Base-by-base conservation (phyloP, 441 rosid genomes). In the Melastoma candidum region DNA sequence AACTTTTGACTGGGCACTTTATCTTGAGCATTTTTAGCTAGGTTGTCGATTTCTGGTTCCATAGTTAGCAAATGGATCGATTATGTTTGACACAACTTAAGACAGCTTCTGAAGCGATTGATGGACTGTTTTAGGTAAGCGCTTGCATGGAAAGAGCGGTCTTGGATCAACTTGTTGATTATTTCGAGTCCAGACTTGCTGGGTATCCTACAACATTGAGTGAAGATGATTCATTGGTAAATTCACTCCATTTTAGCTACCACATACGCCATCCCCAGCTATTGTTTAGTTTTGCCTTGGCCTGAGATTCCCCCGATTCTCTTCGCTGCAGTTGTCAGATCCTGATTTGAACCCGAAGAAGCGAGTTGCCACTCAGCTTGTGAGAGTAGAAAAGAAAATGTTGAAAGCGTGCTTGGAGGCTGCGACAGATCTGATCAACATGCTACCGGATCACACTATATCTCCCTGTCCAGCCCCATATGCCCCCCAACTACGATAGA, bases 91-190 rank as follows among this genome's bases (percentile, higher is more conserved):
- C 44, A 25, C 3, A 3, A 26, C 24, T 9, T 24, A 10, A 65
- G 52, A 8, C 8, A 36, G 7, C 48, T 46, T 60, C 45, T 65
- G 51, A 44, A 56, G 58, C 48, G 55, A 54, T 58, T 55, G 67
- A 25, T 44, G 67, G 53, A 60, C 43, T 66, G 53, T 61, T 44
- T 51, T 64, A 90, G 96, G 84, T 85, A 71, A 90, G 98, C 60
- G 79, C 98, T 32, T 90, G 96, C 70, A 81, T 77, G 88, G 98
- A 92, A 69, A 78, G 82, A 66, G 96, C 96, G 46, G 95, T 82
- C 55, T 66, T 92, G 54, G 90, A 82, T 60, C 98, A 92, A 66
- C 95, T 92, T 74, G 76, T 74, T 47, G 82, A 76, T 72, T 92
- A 87, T 77, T 92, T 92, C 56, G 76, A 65, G 55, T 62, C 59